Conservation (phyloP, 306 rosid species). For the Rubus idaeus region DNA sequence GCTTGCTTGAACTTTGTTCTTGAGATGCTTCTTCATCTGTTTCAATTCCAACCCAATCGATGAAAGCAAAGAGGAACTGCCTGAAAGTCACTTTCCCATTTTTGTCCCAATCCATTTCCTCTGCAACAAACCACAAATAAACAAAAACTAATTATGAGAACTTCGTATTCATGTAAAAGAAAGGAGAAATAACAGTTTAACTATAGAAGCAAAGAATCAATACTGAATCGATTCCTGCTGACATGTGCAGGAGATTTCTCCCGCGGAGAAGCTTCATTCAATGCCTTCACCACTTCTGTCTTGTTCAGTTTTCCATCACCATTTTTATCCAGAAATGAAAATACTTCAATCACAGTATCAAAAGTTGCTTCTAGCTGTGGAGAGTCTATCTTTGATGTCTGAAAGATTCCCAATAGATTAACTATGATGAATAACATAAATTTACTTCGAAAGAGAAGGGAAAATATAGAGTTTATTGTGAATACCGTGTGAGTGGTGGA, state of each 20-base stretch:
- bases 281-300: constrained; percentile 66
- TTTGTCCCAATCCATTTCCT: constrained; percentile 88
- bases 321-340: constrained; percentile 72
- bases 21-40: constrained; percentile 49
- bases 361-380: constrained; percentile 68
- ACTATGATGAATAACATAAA: constrained; percentile 12
- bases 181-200: background rate
- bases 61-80: constrained; percentile 82
- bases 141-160: background rate
- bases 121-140: constrained; percentile 29
- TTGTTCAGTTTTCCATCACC: constrained; percentile 76
- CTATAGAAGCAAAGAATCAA: constrained; percentile 22
- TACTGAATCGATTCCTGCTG: constrained; percentile 62
- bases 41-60: constrained; percentile 82
- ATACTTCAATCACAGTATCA: constrained; percentile 61
- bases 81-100: constrained; percentile 75
- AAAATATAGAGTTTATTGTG: constrained; percentile 16
- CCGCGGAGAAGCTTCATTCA: constrained; percentile 59
- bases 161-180: background rate
- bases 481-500: constrained; percentile 47
- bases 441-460: constrained; percentile 1
- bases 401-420: constrained; percentile 30
- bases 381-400: constrained; percentile 54
- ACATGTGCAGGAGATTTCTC: constrained; percentile 80
- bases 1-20: constrained; percentile 15